A percentile compares a stretch with the other conserved stretches of the same genome.
Evolutionary conservation across 2,329 filamentous ascomycete genomes (phyloP).

Genomic region (Cladosporium austrohemisphaericum): DNA sequence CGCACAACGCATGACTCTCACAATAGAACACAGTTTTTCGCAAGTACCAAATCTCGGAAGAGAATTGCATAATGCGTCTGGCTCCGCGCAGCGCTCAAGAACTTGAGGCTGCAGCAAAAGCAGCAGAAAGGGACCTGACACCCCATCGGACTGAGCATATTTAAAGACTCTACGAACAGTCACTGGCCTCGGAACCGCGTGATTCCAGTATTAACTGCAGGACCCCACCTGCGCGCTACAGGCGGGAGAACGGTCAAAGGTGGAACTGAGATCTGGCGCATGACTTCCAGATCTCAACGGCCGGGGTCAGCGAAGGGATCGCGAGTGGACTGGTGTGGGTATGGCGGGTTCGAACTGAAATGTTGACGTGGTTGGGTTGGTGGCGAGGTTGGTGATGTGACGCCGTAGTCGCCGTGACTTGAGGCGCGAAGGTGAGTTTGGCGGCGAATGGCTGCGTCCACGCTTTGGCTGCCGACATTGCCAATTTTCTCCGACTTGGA

Average conservation of each 20-base stretch:
- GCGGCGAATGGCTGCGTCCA: conserved; percentile 40
- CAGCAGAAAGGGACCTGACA: conserved; percentile 23
- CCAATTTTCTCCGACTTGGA: conserved; percentile 40
- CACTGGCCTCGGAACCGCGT: conserved; percentile 22
- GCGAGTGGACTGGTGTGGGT: conserved; percentile 10
- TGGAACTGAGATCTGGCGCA: conserved; percentile 33
- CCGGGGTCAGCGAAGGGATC: conserved; percentile 41
- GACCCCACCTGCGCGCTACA: conserved; percentile 34
- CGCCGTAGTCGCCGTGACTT: conserved; percentile 43
- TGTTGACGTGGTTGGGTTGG: conserved; percentile 27
- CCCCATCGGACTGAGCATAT: conserved; percentile 33
- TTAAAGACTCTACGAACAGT: conserved; percentile 34
- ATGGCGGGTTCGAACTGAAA: conserved; percentile 27
- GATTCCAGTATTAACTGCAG: conserved; percentile 37
- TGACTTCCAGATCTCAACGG: conserved; percentile 37
- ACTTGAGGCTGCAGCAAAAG: conserved; percentile 23
- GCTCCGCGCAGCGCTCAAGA: conserved; percentile 37
- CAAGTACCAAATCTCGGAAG: conserved; percentile 28
- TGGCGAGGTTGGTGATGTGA: conserved; percentile 41
- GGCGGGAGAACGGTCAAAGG: conserved; percentile 44
- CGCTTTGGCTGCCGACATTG: conserved; percentile 40
- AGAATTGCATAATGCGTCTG: conserved; percentile 38
- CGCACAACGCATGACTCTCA: conserved; percentile 34
- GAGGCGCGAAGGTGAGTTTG: conserved; percentile 43
- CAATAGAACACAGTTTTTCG: conserved; percentile 34